Base-by-base conservation (phyloP, 805 yeast genomes). In the Ogataea ramenticola region DNA sequence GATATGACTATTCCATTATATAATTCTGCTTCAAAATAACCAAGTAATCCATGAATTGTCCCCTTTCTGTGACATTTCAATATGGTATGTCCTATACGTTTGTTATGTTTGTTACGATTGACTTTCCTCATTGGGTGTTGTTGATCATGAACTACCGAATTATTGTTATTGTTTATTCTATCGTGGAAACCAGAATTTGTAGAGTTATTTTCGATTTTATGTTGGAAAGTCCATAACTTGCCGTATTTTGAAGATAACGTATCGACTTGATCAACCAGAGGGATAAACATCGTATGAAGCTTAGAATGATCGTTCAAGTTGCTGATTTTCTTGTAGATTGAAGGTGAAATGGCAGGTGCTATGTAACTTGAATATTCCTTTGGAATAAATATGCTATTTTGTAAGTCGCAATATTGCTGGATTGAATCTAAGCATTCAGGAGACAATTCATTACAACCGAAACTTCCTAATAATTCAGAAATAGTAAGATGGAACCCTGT, bases 391-490 rank as follows among this genome's bases (percentile, higher is more conserved):
- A 78, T 61, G 2, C 86, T 83, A 31, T 58, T 45, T 51, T 63
- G 43, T 60, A 74, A 51, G 61, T 76, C 71, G 52, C 72, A 46
- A 51, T 56, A 51, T 40, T 54, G 49, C 42, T 74, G 72, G 16
- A 70, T 54, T 1, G 71, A 64, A 38, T 66, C 67, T 3, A 87
- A 60, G 46, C 93, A 81, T 58, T 90, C 98, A 0, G 98, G 97
- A 9, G 86, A 74, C 16, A 87, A 68, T 58, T 90, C 97, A 61
- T 90, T 91, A 60, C 95, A 91, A 4, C 96, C 97, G 65, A 91
- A 85, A 15, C 96, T 86, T 6, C 97, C 97, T 24, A 90, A 61
- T 8, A 91, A 65, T 59, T 90, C 97, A 37, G 95, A 83, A 1
- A 91, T 71, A 9, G 89, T 73, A 36, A 90, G 54, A 55, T 85